phyloP scores from a whole-genome alignment of 1,139 yeast species.

The Yamadazyma membranifaciens region DNA sequence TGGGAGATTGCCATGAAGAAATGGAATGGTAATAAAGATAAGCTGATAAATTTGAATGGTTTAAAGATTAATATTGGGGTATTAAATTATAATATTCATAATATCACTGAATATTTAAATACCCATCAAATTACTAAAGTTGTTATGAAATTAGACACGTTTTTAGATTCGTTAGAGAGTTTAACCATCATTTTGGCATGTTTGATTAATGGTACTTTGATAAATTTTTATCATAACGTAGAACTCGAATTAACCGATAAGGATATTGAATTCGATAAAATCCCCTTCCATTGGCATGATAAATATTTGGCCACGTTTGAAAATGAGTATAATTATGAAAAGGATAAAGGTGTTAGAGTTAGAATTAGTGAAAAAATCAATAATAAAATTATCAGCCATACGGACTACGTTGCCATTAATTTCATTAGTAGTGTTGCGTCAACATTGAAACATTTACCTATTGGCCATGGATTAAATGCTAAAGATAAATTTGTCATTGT shows the following conservation, averaged over 20 bases:
- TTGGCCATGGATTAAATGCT: slow-evolving; percentile 34
- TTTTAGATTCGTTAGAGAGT: slow-evolving; percentile 18
- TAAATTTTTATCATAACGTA: slow-evolving; percentile 19
- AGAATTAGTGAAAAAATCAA: slow-evolving; percentile 21
- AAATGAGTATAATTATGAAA: slow-evolving; percentile 30
- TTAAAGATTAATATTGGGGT: slow-evolving; percentile 16
- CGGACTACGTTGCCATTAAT: slow-evolving; percentile 56
- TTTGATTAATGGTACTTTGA: slow-evolving; percentile 27
- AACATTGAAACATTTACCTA: slow-evolving; percentile 57
- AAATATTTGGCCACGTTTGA: slow-evolving; percentile 15
- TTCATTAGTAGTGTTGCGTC: slow-evolving; percentile 65
- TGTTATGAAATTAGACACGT: slow-evolving; percentile 17
- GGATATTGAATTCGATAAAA: slow-evolving; percentile 3
- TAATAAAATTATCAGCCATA: slow-evolving; percentile 22
- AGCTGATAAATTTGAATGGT: slow-evolving; percentile 19
- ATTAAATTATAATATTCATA: slow-evolving; percentile 25
- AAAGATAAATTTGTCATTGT: slow-evolving; percentile 44
- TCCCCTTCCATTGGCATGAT: slow-evolving; percentile 2
- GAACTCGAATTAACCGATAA: slow-evolving; percentile 4
- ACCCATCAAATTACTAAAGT: slow-evolving; percentile 16
- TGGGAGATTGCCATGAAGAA: slow-evolving; percentile 46
- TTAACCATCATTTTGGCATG: slow-evolving; percentile 29
- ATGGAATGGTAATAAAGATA: slow-evolving; percentile 14
- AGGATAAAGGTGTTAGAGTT: slow-evolving; percentile 42
- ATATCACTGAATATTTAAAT: slow-evolving; percentile 17